Conservation (phyloP, 495 filamentous ascomycete species). For the Penicillium daleae region DNA sequence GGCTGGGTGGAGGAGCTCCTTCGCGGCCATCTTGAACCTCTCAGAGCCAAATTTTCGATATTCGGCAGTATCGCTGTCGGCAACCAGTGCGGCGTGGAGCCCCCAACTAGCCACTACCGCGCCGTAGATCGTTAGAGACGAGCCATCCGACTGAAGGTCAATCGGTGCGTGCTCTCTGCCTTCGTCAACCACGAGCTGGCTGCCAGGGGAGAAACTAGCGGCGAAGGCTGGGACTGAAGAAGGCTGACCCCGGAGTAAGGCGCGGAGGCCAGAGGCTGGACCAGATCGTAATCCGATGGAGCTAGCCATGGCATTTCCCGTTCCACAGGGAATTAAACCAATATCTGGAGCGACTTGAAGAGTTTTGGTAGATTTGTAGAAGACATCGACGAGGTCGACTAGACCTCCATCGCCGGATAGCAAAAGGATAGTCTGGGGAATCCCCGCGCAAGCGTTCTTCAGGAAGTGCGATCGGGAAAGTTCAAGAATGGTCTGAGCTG, state of each 20-base stretch:
- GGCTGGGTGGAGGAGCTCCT: conserved; percentile 66
- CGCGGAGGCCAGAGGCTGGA: conserved; percentile 32
- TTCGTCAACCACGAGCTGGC: conserved; percentile 47
- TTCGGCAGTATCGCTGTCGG: conserved; percentile 79
- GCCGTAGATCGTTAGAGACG: conserved; percentile 58
- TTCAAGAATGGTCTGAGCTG: conserved; percentile 60
- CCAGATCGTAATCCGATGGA: conserved; percentile 53
- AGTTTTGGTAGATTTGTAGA: conserved; percentile 40
- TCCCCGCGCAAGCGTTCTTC: conserved; percentile 48
- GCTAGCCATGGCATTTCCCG: conserved; percentile 85
- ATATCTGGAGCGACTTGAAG: conserved; percentile 53
- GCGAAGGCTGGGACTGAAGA: conserved; percentile 55
- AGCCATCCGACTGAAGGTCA: conserved; percentile 18
- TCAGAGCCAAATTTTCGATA: conserved; percentile 74
- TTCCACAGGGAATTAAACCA: conserved; percentile 75
- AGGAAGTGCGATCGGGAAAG: conserved; percentile 57
- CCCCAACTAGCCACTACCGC: conserved; percentile 87
- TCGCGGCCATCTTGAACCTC: conserved; percentile 82
- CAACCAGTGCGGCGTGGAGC: conserved; percentile 84
- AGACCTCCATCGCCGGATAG: conserved; percentile 87
- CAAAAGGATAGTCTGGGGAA: conserved; percentile 66
- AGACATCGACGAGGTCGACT: conserved; percentile 72
- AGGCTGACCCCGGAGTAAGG: conserved; percentile 55
- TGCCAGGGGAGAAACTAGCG: conserved; percentile 68
- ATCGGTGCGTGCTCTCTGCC: conserved; percentile 36